Base-by-base conservation (phyloP, 2,329 filamentous ascomycete genomes). In the Dryadomyces sulphureus region DNA sequence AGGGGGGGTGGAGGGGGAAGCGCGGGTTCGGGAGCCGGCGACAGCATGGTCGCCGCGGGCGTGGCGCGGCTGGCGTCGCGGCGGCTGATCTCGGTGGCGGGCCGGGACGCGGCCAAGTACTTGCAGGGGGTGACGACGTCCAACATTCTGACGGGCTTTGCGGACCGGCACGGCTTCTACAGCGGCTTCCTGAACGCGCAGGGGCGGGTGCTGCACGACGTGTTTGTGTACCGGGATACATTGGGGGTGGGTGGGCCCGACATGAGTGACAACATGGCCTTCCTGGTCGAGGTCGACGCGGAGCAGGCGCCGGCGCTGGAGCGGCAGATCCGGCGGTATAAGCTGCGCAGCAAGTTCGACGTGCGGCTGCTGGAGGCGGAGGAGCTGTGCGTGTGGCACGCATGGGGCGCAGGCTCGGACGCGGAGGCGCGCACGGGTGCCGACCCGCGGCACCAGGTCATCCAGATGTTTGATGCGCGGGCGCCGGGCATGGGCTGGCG, bases 61-160 rank as follows among this genome's bases (percentile, higher is more conserved):
- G 58, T 75, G 61, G 65, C 75, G 14, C 60, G 62, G 22, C 75
- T 96, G 51, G 65, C 75, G n/a, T 81, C 81, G 53, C 84, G 92
- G 43, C 77, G 79, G 45, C 72, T 96, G 39, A 79, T 98, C 54
- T 81, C 81, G 36, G 68, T 96, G 51, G 75, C 79, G 16, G 92
- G 92, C 3, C 71, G 71, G 4, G 90, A 95, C 56, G 79, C 87
- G 27, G 73, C 82, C 41, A 81, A 82, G 54, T 96, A 89, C 62
- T 74, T 98, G 2, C 88, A 96, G 61, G 89, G 90, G 45, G 76
- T 94, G 47, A 75, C 92, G 52, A 94, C 90, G 1, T 76, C 81
- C 51, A 82, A 80, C 51, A 73, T 87, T 63, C 72, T 0, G 2
- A n/a, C 6, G 7, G 40, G 42, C 36, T 7, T 51, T 39, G 11